A percentile compares a stretch with the other conserved stretches of the same genome.
These are phyloP conservation scores for Isoetes taiwanensis DNA, from an alignment of 75 land plant genomes.

Conservation along the genomic window DNA sequence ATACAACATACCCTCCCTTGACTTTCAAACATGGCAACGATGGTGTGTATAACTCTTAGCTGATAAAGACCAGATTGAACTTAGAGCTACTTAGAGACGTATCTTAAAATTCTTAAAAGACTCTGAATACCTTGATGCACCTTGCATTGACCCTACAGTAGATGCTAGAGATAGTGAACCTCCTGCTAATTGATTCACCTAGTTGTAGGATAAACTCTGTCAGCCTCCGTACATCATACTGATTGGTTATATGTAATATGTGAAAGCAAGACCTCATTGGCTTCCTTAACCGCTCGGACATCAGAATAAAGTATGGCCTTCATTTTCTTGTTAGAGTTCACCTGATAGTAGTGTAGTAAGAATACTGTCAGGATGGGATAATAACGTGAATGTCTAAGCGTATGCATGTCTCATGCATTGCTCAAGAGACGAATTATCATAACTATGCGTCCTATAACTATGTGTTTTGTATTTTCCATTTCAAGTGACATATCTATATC, in stretches of 20 bases:
- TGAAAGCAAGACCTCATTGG: conserved; percentile 18
- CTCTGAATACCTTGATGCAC: conserved; percentile 17
- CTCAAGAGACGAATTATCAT: background rate
- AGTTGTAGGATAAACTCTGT: too few relatives aligned
- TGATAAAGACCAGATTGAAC: background rate
- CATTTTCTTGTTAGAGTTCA: background rate
- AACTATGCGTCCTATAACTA: background rate
- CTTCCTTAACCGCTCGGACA: conserved; percentile 31
- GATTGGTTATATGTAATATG: too few relatives aligned
- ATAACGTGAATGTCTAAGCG: conserved; percentile 5
- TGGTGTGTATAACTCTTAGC: background rate
- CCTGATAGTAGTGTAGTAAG: background rate
- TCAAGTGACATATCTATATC: background rate
- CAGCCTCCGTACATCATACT: too few relatives aligned
- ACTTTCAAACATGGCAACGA: background rate
- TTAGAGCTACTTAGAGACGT: too few relatives aligned
- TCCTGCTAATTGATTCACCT: conserved; percentile 19
- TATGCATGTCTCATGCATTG: background rate
- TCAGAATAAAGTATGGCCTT: conserved; percentile 38
- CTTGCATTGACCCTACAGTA: conserved; percentile 14
- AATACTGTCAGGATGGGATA: background rate
- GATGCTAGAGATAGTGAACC: conserved; percentile 11
- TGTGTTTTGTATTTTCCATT: background rate
- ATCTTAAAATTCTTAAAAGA: too few relatives aligned
- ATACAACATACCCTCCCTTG: background rate